These are phyloP conservation scores for Blastosporella zonata DNA, from an alignment of 1,284 basidiomycete species.

Conservation along the genomic window DNA sequence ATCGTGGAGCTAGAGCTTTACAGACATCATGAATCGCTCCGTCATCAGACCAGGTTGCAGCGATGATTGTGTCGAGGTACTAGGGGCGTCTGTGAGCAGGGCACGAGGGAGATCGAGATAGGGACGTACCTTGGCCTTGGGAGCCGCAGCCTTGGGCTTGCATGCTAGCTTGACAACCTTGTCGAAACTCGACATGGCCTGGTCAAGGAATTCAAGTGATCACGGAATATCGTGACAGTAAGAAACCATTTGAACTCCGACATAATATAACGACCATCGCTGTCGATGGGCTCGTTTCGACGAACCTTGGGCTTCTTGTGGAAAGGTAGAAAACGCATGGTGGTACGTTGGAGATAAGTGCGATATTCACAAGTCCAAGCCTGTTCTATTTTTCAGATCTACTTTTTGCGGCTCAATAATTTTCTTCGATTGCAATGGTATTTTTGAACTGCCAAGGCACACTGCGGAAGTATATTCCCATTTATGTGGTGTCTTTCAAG, in stretches of 20 bases:
- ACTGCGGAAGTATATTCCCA: neutral
- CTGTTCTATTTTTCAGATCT: neutral
- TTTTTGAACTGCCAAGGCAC: neutral
- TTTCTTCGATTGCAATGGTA: slow-evolving; percentile 4
- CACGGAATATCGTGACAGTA: slow-evolving; percentile 14
- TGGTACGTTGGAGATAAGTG: slow-evolving; percentile 18
- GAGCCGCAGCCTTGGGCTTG: slow-evolving; percentile 91
- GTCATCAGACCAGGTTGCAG: slow-evolving; percentile 92
- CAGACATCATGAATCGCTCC: slow-evolving; percentile 91
- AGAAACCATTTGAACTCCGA: slow-evolving; percentile 20
- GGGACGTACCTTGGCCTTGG: slow-evolving; percentile 80
- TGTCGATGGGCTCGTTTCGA: slow-evolving; percentile 3
- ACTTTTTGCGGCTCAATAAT: slow-evolving; percentile 8
- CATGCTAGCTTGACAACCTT: slow-evolving; percentile 90
- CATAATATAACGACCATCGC: slow-evolving; percentile 8
- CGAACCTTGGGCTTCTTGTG: slow-evolving; percentile 7
- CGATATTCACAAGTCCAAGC: slow-evolving; percentile 5
- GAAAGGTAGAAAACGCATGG: slow-evolving; percentile 10
- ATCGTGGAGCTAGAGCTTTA: slow-evolving; percentile 77
- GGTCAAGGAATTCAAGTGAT: slow-evolving; percentile 12
- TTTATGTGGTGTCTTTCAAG: neutral
- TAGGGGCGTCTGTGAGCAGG: slow-evolving; percentile 26
- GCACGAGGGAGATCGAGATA: neutral
- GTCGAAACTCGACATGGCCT: slow-evolving; percentile 72
- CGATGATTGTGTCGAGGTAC: slow-evolving; percentile 90